These are phyloP conservation scores for Obelidium mucronatum DNA, from an alignment of 192 early-diverging fungal genomes.

Conservation along the genomic window DNA sequence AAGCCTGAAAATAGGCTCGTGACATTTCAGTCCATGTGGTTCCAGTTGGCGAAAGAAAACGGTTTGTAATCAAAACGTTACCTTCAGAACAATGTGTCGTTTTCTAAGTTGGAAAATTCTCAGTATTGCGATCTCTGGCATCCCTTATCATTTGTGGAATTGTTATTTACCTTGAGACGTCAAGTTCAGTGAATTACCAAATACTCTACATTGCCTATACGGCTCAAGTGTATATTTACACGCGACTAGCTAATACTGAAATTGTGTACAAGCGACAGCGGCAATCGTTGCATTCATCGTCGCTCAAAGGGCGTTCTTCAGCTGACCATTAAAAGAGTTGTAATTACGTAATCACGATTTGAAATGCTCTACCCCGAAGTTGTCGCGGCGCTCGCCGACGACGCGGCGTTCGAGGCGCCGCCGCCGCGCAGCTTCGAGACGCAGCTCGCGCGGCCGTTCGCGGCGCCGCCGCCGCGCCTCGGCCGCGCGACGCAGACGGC, in stretches of 20 bases:
- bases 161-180: neutral
- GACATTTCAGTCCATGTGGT: neutral
- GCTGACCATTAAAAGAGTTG: no score
- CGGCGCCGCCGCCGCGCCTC: neutral
- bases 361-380: no score
- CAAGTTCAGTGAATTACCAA: neutral
- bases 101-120: no score
- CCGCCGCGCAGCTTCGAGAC: neutral
- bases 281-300: no score
- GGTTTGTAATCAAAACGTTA: no score
- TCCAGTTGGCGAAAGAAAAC: neutral
- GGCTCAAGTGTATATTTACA: neutral
- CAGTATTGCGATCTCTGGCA: neutral
- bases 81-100: no score
- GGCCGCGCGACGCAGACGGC: neutral
- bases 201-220: neutral
- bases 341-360: no score
- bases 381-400: neutral
- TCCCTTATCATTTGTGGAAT: neutral
- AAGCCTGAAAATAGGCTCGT: neutral
- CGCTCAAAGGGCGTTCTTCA: no score
- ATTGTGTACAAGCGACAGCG: neutral
- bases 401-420: neutral
- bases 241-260: neutral
- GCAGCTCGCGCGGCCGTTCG: neutral